These are phyloP conservation scores for Boletus mariae DNA, from an alignment of 1,284 basidiomycete species.

Conservation along the genomic window DNA sequence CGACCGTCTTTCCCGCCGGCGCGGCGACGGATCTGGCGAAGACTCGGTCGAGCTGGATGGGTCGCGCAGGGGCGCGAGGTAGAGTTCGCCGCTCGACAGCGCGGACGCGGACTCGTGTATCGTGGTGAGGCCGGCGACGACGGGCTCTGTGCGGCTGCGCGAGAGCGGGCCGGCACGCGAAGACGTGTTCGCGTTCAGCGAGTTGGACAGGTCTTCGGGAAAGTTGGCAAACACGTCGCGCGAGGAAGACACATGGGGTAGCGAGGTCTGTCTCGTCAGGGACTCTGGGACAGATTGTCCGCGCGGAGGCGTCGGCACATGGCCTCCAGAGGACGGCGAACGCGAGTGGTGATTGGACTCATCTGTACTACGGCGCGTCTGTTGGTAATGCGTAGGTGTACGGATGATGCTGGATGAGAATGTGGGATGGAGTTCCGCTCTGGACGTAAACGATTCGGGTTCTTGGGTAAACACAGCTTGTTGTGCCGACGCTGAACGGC, in stretches of 20 bases:
- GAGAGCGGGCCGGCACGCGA: slow-evolving; percentile 17
- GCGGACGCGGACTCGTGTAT: slow-evolving; percentile 36
- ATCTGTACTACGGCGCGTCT: slow-evolving; percentile 21
- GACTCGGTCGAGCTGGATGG: slow-evolving; percentile 15
- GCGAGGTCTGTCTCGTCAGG: slow-evolving; percentile 26
- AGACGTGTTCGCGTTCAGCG: slow-evolving; percentile 43
- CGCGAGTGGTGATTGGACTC: slow-evolving; percentile 20
- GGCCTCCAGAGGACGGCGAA: slow-evolving; percentile 26
- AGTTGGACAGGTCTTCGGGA: slow-evolving; percentile 52
- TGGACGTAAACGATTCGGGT: slow-evolving; percentile 43
- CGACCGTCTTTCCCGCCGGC: slow-evolving; percentile 19
- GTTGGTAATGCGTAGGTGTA: slow-evolving; percentile 43
- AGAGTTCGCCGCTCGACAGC: slow-evolving; percentile 27
- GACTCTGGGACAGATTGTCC: slow-evolving; percentile 18
- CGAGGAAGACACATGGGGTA: slow-evolving; percentile 24
- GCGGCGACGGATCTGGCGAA: slow-evolving; percentile 26
- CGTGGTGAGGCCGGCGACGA: slow-evolving; percentile 26
- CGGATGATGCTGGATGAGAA: slow-evolving; percentile 64
- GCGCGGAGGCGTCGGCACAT: slow-evolving; percentile 16
- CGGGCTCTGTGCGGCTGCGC: slow-evolving; percentile 37
- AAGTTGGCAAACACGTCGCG: slow-evolving; percentile 36
- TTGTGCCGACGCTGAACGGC: slow-evolving; percentile 19
- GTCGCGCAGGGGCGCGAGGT: slow-evolving; percentile 22
- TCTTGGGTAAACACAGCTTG: slow-evolving; percentile 21
- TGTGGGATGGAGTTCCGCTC: slow-evolving; percentile 54